Conservation (phyloP, 176 grass and related monocot species). For the Hyparrhenia diplandra region DNA sequence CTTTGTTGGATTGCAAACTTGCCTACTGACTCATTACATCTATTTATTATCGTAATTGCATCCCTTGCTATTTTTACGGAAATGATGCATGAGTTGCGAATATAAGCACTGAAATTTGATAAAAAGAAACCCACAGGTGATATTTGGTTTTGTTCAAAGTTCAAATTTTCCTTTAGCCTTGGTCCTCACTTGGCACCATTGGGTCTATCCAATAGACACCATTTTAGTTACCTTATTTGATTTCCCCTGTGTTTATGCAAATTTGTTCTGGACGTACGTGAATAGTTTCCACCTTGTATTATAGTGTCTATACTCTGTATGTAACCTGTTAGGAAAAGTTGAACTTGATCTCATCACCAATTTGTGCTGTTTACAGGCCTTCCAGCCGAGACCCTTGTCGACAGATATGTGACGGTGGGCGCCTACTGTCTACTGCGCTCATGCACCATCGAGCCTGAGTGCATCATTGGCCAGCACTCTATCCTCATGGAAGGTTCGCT, state of each 20-base stretch:
- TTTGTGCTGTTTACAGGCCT: slow-evolving; percentile 53
- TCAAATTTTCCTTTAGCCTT: background rate
- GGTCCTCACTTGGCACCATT: background rate
- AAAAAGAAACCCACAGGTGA: background rate
- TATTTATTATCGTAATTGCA: background rate
- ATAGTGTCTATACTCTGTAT: background rate
- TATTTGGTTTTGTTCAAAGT: background rate
- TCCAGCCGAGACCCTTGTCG: slow-evolving; percentile 86
- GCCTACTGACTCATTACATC: background rate
- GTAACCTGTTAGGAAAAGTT: background rate
- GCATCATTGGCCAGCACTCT: slow-evolving; percentile 92
- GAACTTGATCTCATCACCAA: slow-evolving; percentile 7
- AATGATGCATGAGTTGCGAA: background rate
- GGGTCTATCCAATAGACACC: background rate
- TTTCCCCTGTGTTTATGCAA: background rate
- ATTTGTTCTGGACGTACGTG: background rate
- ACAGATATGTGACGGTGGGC: slow-evolving; percentile 89
- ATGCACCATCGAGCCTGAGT: slow-evolving; percentile 97
- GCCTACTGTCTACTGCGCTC: slow-evolving; percentile 80
- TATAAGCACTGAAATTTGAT: background rate
- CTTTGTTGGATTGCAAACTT: background rate
- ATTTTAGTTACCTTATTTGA: background rate
- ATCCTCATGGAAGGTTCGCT: slow-evolving; percentile 98
- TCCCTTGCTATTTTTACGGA: background rate
- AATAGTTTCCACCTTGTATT: background rate